Base-by-base conservation (phyloP, 331 rosid genomes). In the Malus hybrid region DNA sequence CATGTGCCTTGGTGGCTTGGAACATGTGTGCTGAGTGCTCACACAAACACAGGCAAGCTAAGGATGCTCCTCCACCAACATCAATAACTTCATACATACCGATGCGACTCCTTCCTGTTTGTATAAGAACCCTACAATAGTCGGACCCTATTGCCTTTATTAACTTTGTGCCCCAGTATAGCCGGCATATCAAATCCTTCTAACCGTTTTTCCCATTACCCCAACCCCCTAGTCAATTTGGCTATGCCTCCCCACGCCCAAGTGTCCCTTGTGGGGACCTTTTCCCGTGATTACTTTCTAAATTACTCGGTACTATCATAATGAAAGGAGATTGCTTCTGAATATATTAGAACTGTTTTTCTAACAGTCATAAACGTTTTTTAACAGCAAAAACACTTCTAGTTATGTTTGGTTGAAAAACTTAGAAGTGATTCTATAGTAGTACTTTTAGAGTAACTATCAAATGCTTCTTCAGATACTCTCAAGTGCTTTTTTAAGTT, bases 91-190 rank as follows among this genome's bases (percentile, higher is more conserved):
- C 73, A 66, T 56, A 66, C 46, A 39, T 39, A 22, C 30, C 63
- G 11, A 58, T 22, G 64, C 6, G 30, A 22, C 64, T n/a, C 52
- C 19, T 29, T 16, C 26, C 20, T 52, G 19, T 18, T 20, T 48
- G 62, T 48, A 53, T 10, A 72, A 16, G 16, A 42, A 60, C 65
- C 19, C 70, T 30, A 11, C 36, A 20, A 30, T 60, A 12, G 55
- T 82, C 86, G 97, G 89, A 3, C 87, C 91, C 67, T 24, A 14
- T 26, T 83, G 88, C 89, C 88, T 71, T 77, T 73, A 86, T 71
- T 77, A 75, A 84, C 91, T 83, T 86, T 83, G 81, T 78, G 85
- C 85, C 87, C 88, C 90, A 39, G 29, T 29, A 13, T 81, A 68
- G 76, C 83, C 84, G 73, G 89, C 88, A 87, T 29, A 34, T 62